Percentiles rank a stretch among this genome's conserved stretches.
Evolutionary conservation across 371 early-diverging fungal genomes (phyloP).

Genomic region (Circinella minor): DNA sequence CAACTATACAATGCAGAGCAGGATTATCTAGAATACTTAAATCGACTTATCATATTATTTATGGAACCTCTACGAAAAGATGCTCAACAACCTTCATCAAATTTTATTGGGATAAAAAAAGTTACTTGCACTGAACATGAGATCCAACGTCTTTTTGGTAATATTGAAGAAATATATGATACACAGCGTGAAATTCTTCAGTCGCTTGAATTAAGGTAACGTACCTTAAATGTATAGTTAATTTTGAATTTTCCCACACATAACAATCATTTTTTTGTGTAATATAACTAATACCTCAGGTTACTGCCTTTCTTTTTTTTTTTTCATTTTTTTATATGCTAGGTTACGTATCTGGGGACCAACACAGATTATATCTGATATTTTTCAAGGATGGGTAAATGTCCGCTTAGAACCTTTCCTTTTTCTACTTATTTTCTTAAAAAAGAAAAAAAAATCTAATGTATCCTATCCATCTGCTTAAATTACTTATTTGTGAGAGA

Average conservation of each 20-base stretch:
- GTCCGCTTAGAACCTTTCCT: not conserved
- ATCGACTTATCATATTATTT: slow-evolving; percentile 33
- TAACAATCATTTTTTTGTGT: not conserved
- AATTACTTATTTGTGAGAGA: not conserved
- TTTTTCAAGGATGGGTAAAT: slow-evolving; percentile 26
- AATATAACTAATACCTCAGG: too few relatives aligned
- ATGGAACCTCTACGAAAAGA: slow-evolving; percentile 37
- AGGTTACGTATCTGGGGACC: slow-evolving; percentile 28
- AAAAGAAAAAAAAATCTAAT: too few relatives aligned
- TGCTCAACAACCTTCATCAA: slow-evolving; percentile 33
- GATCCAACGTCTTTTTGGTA: slow-evolving; percentile 47
- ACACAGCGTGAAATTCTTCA: slow-evolving; percentile 33
- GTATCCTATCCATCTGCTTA: not conserved
- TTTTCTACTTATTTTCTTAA: not conserved
- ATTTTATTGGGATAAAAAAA: slow-evolving; percentile 43
- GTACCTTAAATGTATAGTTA: not conserved
- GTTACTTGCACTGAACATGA: slow-evolving; percentile 46
- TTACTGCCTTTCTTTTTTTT: too few relatives aligned
- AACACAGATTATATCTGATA: slow-evolving; percentile 29
- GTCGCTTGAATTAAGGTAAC: slow-evolving; percentile 41
- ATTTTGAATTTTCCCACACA: slow-evolving; percentile 1
- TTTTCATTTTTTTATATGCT: not conserved
- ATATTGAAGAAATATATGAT: slow-evolving; percentile 41
- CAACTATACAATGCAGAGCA: slow-evolving; percentile 37
- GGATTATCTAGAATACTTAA: slow-evolving; percentile 41